phyloP scores from a whole-genome alignment of 2,329 filamentous ascomycete species.

The Ophiognomonia clavigignenti-juglandacearum region DNA sequence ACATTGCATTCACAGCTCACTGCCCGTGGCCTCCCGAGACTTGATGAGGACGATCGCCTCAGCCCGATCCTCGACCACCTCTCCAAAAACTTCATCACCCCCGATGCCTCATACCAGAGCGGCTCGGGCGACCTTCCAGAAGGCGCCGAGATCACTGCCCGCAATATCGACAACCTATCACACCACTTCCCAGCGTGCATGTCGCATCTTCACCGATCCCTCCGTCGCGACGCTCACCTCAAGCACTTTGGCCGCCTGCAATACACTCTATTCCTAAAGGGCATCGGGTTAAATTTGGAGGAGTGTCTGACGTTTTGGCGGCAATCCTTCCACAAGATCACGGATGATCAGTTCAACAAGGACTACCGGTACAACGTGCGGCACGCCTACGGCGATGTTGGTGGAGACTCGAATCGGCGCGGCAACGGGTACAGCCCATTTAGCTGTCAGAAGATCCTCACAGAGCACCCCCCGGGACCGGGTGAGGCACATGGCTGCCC shows the following conservation, averaged over 20 bases:
- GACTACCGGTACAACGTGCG: slow-evolving; percentile 96
- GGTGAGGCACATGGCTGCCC: slow-evolving; percentile 95
- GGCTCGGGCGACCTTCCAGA: slow-evolving; percentile 55
- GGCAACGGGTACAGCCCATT: slow-evolving; percentile 86
- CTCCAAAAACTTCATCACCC: slow-evolving; percentile 93
- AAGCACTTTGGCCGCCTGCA: slow-evolving; percentile 93
- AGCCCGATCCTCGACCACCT: slow-evolving; percentile 66
- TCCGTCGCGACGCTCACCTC: slow-evolving; percentile 83
- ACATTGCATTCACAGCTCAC: slow-evolving; percentile 56
- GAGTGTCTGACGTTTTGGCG: slow-evolving; percentile 93
- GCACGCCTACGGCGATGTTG: slow-evolving; percentile 93
- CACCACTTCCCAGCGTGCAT: slow-evolving; percentile 89
- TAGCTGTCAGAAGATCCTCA: slow-evolving; percentile 92
- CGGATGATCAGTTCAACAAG: slow-evolving; percentile 94
- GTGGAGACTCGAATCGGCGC: slow-evolving; percentile 82
- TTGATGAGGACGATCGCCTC: slow-evolving; percentile 94
- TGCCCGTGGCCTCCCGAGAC: slow-evolving; percentile 79
- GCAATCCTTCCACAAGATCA: slow-evolving; percentile 75
- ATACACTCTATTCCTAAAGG: slow-evolving; percentile 95
- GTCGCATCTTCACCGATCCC: slow-evolving; percentile 79
- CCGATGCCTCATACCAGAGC: slow-evolving; percentile 74
- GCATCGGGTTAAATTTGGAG: slow-evolving; percentile 86
- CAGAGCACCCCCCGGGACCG: slow-evolving; percentile 77
- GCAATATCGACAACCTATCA: slow-evolving; percentile 73
- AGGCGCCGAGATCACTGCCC: slow-evolving; percentile 70